Evolutionary conservation across 345 rosid species (phyloP).

Genomic region (Physaria fendleri): DNA sequence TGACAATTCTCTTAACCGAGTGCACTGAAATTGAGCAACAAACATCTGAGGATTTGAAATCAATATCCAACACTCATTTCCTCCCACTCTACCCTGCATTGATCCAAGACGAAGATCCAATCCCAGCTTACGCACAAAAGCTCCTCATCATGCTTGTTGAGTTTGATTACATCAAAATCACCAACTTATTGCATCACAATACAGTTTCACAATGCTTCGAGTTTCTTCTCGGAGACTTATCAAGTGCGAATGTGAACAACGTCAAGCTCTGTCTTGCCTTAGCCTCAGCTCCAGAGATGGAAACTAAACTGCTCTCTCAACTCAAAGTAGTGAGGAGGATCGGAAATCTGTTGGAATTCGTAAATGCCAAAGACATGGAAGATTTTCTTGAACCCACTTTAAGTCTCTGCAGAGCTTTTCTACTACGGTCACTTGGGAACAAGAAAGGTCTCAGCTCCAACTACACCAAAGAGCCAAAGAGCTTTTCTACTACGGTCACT

Average conservation of each 20-base stretch:
- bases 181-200: conserved; percentile 70
- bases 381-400: conserved; percentile 93
- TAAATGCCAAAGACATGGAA: conserved; percentile 86
- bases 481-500: conserved; percentile 70
- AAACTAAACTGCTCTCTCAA: conserved; percentile 76
- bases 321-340: conserved; percentile 73
- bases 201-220: conserved; percentile 87
- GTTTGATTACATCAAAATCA: conserved; percentile 56
- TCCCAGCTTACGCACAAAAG: conserved; percentile 94
- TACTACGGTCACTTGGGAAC: conserved; percentile 52
- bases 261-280: conserved; percentile 86
- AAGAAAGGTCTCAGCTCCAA: conserved; percentile 37
- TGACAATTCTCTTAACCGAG: conserved; percentile 67
- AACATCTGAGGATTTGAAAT: conserved; percentile 50
- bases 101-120: conserved; percentile 96
- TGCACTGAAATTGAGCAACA: conserved; percentile 45
- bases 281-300: conserved; percentile 96
- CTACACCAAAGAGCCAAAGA: conserved; percentile 45
- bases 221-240: conserved; percentile 83
- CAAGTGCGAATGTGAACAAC: conserved; percentile 82
- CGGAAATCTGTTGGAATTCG: conserved; percentile 85
- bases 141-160: conserved; percentile 93
- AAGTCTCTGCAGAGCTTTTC: conserved; percentile 71
- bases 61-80: conserved; percentile 73
- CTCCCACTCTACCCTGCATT: conserved; percentile 90